Percentiles rank a stretch among this genome's conserved stretches.
These are phyloP conservation scores for Exophiala oligosperma DNA, from an alignment of 2,329 filamentous ascomycete species.

Conservation along the genomic window DNA sequence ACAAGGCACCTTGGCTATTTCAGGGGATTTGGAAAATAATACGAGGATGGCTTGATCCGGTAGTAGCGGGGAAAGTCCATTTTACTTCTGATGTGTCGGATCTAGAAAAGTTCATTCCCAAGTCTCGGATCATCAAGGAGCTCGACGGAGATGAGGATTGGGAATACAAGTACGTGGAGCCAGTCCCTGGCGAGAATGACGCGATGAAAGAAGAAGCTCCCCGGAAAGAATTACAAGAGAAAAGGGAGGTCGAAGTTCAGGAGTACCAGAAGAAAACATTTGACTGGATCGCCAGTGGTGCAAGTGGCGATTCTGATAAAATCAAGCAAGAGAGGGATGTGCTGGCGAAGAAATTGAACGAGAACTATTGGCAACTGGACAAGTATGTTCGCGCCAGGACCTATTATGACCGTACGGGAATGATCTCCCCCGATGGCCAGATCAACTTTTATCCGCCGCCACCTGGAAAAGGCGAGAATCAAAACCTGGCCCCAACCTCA, in stretches of 20 bases:
- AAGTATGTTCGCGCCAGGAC: constrained; percentile 80
- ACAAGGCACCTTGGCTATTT: constrained; percentile 97
- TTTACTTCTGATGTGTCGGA: constrained; percentile 63
- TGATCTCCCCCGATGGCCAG: constrained; percentile 67
- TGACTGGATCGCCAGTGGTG: constrained; percentile 66
- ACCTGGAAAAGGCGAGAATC: constrained; percentile 13
- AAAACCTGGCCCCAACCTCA: constrained; percentile 11
- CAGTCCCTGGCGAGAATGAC: constrained; percentile 72
- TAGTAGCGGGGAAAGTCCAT: constrained; percentile 32
- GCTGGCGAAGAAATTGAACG: constrained; percentile 63
- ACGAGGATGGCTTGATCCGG: constrained; percentile 88
- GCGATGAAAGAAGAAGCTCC: constrained; percentile 68
- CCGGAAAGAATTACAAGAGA: constrained; percentile 62
- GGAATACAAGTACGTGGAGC: constrained; percentile 80
- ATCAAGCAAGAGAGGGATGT: constrained; percentile 60
- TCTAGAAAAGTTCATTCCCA: constrained; percentile 72
- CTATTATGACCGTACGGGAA: constrained; percentile 79
- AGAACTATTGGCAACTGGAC: constrained; percentile 87
- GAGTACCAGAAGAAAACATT: constrained; percentile 74
- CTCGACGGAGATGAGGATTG: constrained; percentile 85
- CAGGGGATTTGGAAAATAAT: constrained; percentile 98
- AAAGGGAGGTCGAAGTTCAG: constrained; percentile 65
- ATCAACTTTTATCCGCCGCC: constrained; percentile 67
- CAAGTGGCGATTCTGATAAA: constrained; percentile 47
- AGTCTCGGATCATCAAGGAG: constrained; percentile 72